Evolutionary conservation across 345 rosid species (phyloP).

Genomic region (Corchorus capsularis): DNA sequence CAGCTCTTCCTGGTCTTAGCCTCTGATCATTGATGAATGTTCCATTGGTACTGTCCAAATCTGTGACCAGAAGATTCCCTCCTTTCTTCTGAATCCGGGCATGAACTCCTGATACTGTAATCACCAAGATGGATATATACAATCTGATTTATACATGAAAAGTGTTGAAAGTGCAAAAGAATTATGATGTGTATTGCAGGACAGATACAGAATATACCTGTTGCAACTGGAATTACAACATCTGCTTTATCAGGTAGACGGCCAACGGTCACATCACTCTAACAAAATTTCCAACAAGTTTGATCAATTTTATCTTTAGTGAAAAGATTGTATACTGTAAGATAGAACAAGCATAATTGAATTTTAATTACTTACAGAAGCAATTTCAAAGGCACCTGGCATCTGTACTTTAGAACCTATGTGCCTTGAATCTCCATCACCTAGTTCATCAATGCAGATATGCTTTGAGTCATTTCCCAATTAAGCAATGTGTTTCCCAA

Average conservation of each 20-base stretch:
- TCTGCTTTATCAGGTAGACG: slow-evolving; percentile 82
- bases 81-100: slow-evolving; percentile 74
- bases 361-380: slow-evolving; percentile 47
- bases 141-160: not conserved
- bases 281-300: not conserved
- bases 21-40: slow-evolving; percentile 71
- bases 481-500: not conserved
- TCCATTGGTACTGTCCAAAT: slow-evolving; percentile 89
- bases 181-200: too few relatives aligned
- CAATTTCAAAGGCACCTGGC: slow-evolving; percentile 83
- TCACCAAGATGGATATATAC: not conserved
- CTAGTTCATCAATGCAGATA: slow-evolving; percentile 30
- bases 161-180: not conserved
- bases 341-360: not conserved
- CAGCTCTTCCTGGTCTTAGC: slow-evolving; percentile 65
- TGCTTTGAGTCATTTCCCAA: not conserved
- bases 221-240: slow-evolving; percentile 88
- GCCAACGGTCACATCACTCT: slow-evolving; percentile 74
- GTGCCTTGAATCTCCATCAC: slow-evolving; percentile 88
- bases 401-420: slow-evolving; percentile 69
- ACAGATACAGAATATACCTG: slow-evolving; percentile 43
- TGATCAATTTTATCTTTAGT: not conserved
- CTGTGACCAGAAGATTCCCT: slow-evolving; percentile 62
- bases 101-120: slow-evolving; percentile 76
- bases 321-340: not conserved